Evolutionary conservation across 805 yeast genomes (phyloP).

Genomic region (Lipomyces orientalis): DNA sequence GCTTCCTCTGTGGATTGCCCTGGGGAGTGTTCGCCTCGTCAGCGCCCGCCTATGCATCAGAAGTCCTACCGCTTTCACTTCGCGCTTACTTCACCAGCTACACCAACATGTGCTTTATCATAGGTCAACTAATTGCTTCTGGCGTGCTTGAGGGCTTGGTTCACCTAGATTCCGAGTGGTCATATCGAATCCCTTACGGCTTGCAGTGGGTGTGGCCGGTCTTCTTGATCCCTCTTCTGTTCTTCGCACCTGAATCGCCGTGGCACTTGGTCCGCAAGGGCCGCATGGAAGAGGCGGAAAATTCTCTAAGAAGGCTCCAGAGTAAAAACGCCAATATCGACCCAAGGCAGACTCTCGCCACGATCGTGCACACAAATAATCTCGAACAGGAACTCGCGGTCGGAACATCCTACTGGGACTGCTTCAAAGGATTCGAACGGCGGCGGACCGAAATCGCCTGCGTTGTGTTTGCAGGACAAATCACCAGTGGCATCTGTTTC

Average conservation of each 20-base stretch:
- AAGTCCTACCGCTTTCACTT: conserved; percentile 58
- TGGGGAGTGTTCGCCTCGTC: conserved; percentile 65
- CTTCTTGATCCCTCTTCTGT: conserved; percentile 50
- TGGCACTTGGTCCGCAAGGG: conserved; percentile 27
- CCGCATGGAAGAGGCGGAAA: conserved; percentile 12
- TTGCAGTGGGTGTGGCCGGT: conserved; percentile 67
- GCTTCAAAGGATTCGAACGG: conserved; percentile 28
- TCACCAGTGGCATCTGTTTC: conserved; percentile 48
- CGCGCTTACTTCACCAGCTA: conserved; percentile 57
- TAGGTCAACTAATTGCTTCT: conserved; percentile 62
- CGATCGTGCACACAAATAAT: conserved; percentile 21
- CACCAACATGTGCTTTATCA: conserved; percentile 58
- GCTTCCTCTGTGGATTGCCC: conserved; percentile 49
- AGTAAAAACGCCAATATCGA: background rate
- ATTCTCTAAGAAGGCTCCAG: conserved; percentile 2
- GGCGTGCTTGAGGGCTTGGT: conserved; percentile 56
- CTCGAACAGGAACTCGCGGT: conserved; percentile 18
- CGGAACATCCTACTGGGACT: conserved; percentile 25
- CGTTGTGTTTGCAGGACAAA: conserved; percentile 48
- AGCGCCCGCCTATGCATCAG: conserved; percentile 61
- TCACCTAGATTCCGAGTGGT: conserved; percentile 44
- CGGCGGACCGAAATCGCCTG: conserved; percentile 39
- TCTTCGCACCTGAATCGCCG: conserved; percentile 51
- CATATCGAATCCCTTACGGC: conserved; percentile 62
- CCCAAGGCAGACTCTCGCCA: conserved; percentile 6